A percentile compares a stretch with the other conserved stretches of the same genome.
phyloP scores from a whole-genome alignment of 202 grass and related monocot species.

The Sporobolus alterniflorus region DNA sequence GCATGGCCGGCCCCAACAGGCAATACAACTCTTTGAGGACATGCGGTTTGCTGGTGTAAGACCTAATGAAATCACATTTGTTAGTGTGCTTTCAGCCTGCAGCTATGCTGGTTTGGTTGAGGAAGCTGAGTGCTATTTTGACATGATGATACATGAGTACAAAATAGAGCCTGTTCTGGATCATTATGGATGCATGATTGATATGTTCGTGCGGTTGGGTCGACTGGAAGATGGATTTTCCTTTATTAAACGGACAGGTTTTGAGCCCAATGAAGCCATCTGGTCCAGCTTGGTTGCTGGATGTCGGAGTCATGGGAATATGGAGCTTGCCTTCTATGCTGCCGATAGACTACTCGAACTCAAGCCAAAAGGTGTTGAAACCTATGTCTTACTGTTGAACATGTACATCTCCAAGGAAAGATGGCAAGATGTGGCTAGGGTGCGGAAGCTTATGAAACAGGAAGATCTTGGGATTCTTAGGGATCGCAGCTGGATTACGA shows the following conservation, averaged over 20 bases:
- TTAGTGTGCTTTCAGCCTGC: constrained; percentile 86
- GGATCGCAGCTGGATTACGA: constrained; percentile 86
- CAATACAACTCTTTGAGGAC: constrained; percentile 85
- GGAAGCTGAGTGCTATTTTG: constrained; percentile 72
- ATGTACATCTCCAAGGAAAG: constrained; percentile 77
- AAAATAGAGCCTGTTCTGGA: constrained; percentile 62
- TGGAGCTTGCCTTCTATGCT: constrained; percentile 81
- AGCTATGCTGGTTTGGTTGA: constrained; percentile 75
- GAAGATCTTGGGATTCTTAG: constrained; percentile 67
- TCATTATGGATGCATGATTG: constrained; percentile 86
- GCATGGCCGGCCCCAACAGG: constrained; percentile 68
- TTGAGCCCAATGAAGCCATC: constrained; percentile 70
- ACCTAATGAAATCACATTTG: constrained; percentile 85
- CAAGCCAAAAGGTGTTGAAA: constrained; percentile 76
- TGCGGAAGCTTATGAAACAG: constrained; percentile 73
- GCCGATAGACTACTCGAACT: constrained; percentile 70
- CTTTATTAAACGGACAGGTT: constrained; percentile 57
- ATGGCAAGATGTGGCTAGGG: constrained; percentile 71
- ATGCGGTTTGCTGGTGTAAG: constrained; percentile 71
- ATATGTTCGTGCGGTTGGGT: constrained; percentile 79
- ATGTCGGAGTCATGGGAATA: constrained; percentile 78
- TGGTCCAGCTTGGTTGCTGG: constrained; percentile 93
- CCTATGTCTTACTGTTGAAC: constrained; percentile 77
- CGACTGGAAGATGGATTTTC: constrained; percentile 73
- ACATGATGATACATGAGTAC: constrained; percentile 80